These are phyloP conservation scores for Monotropa hypopitys DNA, from an alignment of 179 eudicot species.

Conservation along the genomic window DNA sequence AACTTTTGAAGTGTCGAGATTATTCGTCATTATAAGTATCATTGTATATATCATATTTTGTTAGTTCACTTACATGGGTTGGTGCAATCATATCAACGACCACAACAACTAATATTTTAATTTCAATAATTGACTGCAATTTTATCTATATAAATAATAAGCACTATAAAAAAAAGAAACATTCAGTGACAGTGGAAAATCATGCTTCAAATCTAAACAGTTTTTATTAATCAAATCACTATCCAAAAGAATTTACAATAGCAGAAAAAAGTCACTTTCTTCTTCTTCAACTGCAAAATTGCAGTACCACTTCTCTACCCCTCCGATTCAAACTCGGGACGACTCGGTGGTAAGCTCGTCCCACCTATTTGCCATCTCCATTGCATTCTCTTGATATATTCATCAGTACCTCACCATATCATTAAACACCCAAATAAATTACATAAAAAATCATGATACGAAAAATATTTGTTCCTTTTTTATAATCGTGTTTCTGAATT, in stretches of 20 bases:
- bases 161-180: too few relatives aligned
- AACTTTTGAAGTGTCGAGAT: too few relatives aligned
- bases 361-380: conserved; percentile 55
- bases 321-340: conserved; percentile 45
- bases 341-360: conserved; percentile 44
- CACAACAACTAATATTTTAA: too few relatives aligned
- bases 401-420: conserved; percentile 14
- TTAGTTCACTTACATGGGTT: too few relatives aligned
- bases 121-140: too few relatives aligned
- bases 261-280: neutral
- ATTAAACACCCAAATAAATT: neutral
- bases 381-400: conserved; percentile 14
- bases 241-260: conserved; percentile 6
- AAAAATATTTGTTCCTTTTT: neutral
- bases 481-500: neutral
- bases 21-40: too few relatives aligned
- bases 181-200: too few relatives aligned
- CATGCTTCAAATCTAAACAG: too few relatives aligned
- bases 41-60: too few relatives aligned
- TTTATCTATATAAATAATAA: too few relatives aligned
- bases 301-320: neutral
- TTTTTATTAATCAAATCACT: conserved; percentile 12
- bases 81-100: too few relatives aligned
- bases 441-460: neutral
- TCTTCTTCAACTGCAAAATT: neutral